Evolutionary conservation across 1,139 yeast genomes (phyloP), one percentile per base, ranked within the genome.

Genomic region (Geotrichum aggregatum): DNA sequence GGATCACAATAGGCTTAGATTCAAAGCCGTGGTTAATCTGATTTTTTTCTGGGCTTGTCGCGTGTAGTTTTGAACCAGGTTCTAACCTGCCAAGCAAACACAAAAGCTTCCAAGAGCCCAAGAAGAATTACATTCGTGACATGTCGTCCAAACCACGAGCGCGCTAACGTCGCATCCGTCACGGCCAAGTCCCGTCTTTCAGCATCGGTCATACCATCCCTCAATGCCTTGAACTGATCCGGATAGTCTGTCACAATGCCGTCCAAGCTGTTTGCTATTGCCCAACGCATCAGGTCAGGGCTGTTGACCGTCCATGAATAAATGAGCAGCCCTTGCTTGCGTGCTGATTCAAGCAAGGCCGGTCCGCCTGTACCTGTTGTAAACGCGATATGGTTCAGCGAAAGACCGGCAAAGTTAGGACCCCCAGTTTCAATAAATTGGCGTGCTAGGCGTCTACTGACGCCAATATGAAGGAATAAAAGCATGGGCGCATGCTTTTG

Each of bases 301-400:
- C 68, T 62, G 65, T 89, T 91, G 43, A 88, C 75, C 0, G 97
- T 91, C 98, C 97, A 91, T 19, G 85, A 71, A 67, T 80, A 87
- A 14, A 87, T 70, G 49, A 76, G 74, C 52, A 84, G 66, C 50
- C 77, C 71, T 44, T 78, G 73, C 4, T 69, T 55, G 18, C 73
- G 59, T 19, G 75, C 66, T 3, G 71, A 70, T 0, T 66, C 56
- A 49, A 73, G 59, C 16, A 72, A 57, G 1, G 62, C 57, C 16
- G 66, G 63, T 41, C 78, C 80, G 11, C 72, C 73, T 1, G 63
- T 56, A 1, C 35, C 35, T 3, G 49, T 28, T 24, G 40, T 21
- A 11, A 31, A 31, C 7, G 52, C 28, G 18, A 30, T 7, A 5
- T 18, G 3, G 45, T 72, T 64, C 40, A 79, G 61, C 13, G 79